Evolutionary conservation across 139 green algal species (phyloP), one percentile per base, ranked within the genome.

Genomic region (Chlorella vulgaris): DNA sequence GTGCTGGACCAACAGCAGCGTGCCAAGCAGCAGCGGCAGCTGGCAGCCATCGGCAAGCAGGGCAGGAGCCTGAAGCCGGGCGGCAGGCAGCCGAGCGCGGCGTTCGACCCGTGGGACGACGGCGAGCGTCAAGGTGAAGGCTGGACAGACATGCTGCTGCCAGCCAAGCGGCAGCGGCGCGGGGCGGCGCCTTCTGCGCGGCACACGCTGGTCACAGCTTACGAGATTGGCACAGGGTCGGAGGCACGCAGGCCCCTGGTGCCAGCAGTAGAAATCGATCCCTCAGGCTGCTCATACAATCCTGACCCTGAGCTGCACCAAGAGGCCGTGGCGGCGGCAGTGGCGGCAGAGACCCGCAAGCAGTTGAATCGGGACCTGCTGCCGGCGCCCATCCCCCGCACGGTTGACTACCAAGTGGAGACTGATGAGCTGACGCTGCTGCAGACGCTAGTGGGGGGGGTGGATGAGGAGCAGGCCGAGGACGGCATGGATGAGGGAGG

Each of bases 201-300:
- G 36, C 66, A 21, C 36, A 36, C 63, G 8, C 13, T 26, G 28
- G 13, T 7, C 68, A 35, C 47, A 75, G 68, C 68, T 29, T 0
- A 13, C 39, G 22, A 55, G 58, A 39, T 42, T 10, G 47, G 68
- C 68, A 39, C n/a, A 28, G 31, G 47, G 13, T 7, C 43, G 3
- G 33, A 50, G 71, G 21, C 21, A 31, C 0, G 22, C 24, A 40
- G 21, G 35, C 58, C 76, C 21, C 13, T 39, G 26, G 78, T 70
- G 35, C 66, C 78, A 10, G 67, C 51, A 2, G 51, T 97, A 28
- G 91, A 96, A 78, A 81, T 97, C 6, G 90, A 93, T 58, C 38
- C 81, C 18, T 86, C 94, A 0, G 94, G 94, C 42, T 96, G 91
- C 83, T 97, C 93, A 8, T 96, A 92, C 87, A 98, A 98, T 82